Evolutionary conservation across 1,284 basidiomycete species (phyloP), one percentile per base, ranked within the genome.

Genomic region (Puccinia triticina): DNA sequence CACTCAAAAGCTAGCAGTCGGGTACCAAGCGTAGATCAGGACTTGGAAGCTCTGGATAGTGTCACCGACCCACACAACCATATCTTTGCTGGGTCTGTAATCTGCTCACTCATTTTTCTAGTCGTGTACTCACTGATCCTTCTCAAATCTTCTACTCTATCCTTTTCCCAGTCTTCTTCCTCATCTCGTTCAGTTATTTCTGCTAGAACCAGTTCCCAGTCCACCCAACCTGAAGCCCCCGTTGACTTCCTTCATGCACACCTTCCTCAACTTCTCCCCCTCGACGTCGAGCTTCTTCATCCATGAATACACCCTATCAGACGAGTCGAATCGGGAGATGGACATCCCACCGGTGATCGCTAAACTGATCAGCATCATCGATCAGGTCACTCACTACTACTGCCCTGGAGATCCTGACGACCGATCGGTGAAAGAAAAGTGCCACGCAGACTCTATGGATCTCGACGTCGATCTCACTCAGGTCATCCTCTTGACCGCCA

Each of bases 391-490:
- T 32, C 18, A 55, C 1, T 75, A 74, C 34, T 82, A 82, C 61
- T 75, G 57, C 43, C 72, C 48, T 10, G 59, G 73, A 34, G 57
- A 82, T 67, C 79, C 72, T 29, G 59, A 82, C 34, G 79, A 73
- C 43, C 61, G 66, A 64, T 48, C 61, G 12, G 71, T 67, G 2
- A 55, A 64, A 29, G 18, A 66, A 23, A 64, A 53, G 37, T 82
- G 79, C 66, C 57, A 75, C 18, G n/a, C 12, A 2, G 59, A 82
- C 55, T 43, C 46, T 18, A 57, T 82, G 0, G 79, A 82, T 29
- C 72, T 82, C 46, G 72, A 75, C n/a, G 71, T 74, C 40, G 48
- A 82, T 53, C 61, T 82, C 0, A 82, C 71, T 18, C 79, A 82
- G 26, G 59, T 82, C 48, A n/a, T 82, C 16, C 48, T 82, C 48